These are phyloP conservation scores for Volvox carteri DNA, from an alignment of 163 green algal species.

Conservation along the genomic window DNA sequence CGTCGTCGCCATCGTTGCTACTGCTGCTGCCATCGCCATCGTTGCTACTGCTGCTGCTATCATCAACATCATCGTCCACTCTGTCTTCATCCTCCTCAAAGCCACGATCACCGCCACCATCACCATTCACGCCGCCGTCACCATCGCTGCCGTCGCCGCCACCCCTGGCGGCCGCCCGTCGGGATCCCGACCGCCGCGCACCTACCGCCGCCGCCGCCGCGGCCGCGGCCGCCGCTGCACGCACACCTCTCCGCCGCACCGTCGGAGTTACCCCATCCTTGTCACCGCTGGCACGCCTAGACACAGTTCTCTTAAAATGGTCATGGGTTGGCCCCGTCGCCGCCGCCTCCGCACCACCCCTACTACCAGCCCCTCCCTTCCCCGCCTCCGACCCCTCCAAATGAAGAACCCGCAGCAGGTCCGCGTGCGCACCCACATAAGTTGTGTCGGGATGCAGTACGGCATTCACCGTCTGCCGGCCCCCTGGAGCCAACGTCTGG, in stretches of 20 bases:
- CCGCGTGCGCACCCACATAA: slow-evolving; percentile 22
- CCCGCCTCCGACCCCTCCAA: slow-evolving; percentile 17
- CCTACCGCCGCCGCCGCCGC: background rate
- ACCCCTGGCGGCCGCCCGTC: background rate
- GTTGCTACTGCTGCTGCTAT: too few relatives aligned
- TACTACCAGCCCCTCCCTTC: background rate
- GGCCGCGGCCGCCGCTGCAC: background rate
- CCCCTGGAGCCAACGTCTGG: background rate
- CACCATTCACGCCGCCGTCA: background rate
- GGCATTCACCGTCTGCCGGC: background rate
- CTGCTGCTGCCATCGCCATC: background rate
- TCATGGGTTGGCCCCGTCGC: background rate
- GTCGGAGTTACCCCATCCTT: background rate
- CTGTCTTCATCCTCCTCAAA: background rate
- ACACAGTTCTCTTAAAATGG: background rate
- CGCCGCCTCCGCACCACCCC: too few relatives aligned
- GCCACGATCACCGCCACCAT: background rate
- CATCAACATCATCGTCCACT: background rate
- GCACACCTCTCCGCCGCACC: background rate
- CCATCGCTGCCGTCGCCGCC: background rate
- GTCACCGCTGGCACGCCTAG: background rate
- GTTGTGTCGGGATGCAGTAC: slow-evolving; percentile 44
- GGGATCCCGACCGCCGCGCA: background rate
- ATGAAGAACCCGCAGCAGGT: slow-evolving; percentile 34
- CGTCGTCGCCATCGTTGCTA: too few relatives aligned